These are phyloP conservation scores for Colletotrichum godetiae DNA, from an alignment of 2,329 filamentous ascomycete genomes.

Conservation along the genomic window DNA sequence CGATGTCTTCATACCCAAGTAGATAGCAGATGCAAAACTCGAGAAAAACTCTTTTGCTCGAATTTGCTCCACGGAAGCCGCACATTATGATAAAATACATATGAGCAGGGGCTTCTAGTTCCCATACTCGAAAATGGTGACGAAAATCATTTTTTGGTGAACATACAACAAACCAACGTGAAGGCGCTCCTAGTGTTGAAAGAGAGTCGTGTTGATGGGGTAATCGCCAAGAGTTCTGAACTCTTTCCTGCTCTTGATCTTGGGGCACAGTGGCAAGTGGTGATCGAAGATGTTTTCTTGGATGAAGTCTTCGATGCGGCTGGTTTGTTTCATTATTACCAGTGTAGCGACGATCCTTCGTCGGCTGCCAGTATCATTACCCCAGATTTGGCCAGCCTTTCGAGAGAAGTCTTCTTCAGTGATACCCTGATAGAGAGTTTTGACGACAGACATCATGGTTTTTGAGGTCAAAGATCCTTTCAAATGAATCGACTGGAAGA, in stretches of 20 bases:
- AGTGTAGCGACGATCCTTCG: conserved; percentile 13
- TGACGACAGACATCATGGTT: background rate
- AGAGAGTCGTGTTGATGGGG: background rate
- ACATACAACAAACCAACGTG: conserved; percentile 22
- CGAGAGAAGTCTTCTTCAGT: background rate
- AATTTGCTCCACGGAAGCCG: conserved; percentile 5
- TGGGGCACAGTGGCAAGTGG: background rate
- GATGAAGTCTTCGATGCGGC: conserved; percentile 12
- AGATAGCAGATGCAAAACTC: conserved; percentile 41
- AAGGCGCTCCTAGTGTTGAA: conserved; percentile 8
- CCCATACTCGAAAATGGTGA: conserved; percentile 9
- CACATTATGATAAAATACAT: conserved; percentile 1
- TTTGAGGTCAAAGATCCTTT: background rate
- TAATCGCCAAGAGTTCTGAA: background rate
- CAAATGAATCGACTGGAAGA: conserved; percentile 9
- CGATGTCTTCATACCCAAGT: background rate
- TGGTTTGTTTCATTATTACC: conserved; percentile 12
- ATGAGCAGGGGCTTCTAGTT: background rate
- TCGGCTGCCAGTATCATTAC: background rate
- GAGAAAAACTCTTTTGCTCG: conserved; percentile 34
- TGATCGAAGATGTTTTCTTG: conserved; percentile 7
- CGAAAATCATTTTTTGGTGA: conserved; percentile 17
- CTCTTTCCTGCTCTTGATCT: conserved; percentile 4
- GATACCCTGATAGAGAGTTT: background rate
- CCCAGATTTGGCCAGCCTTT: background rate